Percentiles rank a stretch among this genome's conserved stretches.
Evolutionary conservation across 768 basidiomycete species (phyloP).

Genomic region (Termitomyces sp.): DNA sequence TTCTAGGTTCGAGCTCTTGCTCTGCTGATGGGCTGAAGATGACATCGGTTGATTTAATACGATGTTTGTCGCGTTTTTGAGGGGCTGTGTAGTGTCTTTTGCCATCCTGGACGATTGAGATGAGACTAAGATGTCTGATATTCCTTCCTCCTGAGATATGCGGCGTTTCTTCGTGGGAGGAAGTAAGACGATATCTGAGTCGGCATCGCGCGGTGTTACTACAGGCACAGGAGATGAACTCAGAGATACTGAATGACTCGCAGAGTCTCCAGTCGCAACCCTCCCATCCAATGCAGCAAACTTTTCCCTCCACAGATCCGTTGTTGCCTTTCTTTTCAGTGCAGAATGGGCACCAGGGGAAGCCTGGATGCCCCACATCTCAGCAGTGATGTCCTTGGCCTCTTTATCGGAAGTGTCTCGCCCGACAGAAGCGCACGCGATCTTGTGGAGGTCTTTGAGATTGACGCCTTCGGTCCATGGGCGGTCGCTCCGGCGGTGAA

Average conservation of each 20-base stretch:
- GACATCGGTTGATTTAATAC: neutral
- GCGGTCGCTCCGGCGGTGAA: slow-evolving; percentile 57
- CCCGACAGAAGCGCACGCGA: slow-evolving; percentile 52
- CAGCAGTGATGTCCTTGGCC: slow-evolving; percentile 37
- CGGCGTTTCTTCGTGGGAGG: neutral
- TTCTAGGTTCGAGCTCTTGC: neutral
- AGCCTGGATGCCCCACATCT: slow-evolving; percentile 30
- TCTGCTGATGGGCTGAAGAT: neutral
- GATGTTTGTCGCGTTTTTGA: slow-evolving; percentile 2
- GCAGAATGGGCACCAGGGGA: slow-evolving; percentile 34
- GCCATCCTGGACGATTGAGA: neutral
- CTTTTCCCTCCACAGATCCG: slow-evolving; percentile 38
- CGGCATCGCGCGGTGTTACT: neutral
- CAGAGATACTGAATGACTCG: neutral
- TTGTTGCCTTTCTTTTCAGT: slow-evolving; percentile 32
- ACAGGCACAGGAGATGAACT: neutral
- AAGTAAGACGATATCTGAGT: neutral
- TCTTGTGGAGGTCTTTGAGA: slow-evolving; percentile 44
- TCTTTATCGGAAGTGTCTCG: slow-evolving; percentile 47
- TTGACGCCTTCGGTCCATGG: slow-evolving; percentile 54
- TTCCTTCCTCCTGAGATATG: neutral
- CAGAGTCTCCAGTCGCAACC: neutral
- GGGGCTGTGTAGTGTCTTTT: neutral
- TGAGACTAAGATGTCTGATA: neutral
- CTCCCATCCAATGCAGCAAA: slow-evolving; percentile 23